Evolutionary conservation across 2,329 filamentous ascomycete genomes (phyloP).

Genomic region (Neonectria punicea): DNA sequence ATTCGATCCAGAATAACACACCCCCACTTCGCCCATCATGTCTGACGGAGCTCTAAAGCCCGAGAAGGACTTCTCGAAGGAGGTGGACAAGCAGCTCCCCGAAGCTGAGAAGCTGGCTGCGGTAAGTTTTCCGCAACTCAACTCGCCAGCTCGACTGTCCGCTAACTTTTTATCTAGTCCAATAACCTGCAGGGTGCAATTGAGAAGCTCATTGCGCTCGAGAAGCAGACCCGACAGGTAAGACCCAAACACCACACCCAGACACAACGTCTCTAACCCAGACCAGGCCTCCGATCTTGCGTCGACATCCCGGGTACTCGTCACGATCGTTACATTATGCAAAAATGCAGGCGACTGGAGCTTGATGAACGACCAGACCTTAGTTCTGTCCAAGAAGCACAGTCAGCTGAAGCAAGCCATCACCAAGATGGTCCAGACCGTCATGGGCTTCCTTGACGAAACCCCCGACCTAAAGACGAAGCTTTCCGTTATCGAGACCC

Average conservation of each 20-base stretch:
- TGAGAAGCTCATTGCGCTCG: slow-evolving; percentile 89
- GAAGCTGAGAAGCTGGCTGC: slow-evolving; percentile 91
- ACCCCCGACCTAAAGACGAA: slow-evolving; percentile 89
- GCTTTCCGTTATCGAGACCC: slow-evolving; percentile 90
- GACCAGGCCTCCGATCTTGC: slow-evolving; percentile 91
- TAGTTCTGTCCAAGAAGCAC: slow-evolving; percentile 98
- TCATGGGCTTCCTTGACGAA: slow-evolving; percentile 90
- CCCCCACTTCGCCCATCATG: slow-evolving; percentile 62
- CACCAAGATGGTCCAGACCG: slow-evolving; percentile 98
- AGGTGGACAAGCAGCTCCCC: slow-evolving; percentile 90
- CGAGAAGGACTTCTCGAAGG: slow-evolving; percentile 98
- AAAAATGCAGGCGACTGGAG: slow-evolving; percentile 94
- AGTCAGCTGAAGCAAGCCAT: slow-evolving; percentile 99
- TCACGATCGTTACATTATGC: slow-evolving; percentile 92
- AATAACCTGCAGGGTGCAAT: slow-evolving; percentile 85
- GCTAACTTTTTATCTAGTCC: slow-evolving; percentile 55
- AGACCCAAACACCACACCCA: slow-evolving; percentile 35
- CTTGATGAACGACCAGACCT: slow-evolving; percentile 94
- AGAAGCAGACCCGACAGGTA: slow-evolving; percentile 98
- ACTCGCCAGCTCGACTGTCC: background rate
- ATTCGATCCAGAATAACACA: slow-evolving; percentile 20
- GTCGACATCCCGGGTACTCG: slow-evolving; percentile 88
- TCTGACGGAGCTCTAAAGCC: slow-evolving; percentile 87
- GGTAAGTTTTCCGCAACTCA: slow-evolving; percentile 63
- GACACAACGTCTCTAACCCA: slow-evolving; percentile 29